Conservation (phyloP, 495 filamentous ascomycete genomes). For the Lichina pygmaea region DNA sequence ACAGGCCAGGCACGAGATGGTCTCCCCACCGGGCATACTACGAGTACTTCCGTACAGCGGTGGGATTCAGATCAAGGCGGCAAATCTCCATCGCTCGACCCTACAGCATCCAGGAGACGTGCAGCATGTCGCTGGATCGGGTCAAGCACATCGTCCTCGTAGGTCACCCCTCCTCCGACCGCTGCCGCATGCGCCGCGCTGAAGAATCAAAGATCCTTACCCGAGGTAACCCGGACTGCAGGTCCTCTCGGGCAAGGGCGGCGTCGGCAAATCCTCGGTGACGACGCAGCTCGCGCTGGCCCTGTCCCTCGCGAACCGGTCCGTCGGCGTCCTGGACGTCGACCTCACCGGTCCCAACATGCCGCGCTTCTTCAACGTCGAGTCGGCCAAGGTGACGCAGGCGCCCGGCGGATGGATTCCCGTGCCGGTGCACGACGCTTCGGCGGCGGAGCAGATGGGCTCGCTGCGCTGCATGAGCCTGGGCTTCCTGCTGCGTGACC, state of each 20-base stretch:
- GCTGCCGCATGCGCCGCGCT: background rate
- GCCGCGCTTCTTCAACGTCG: constrained; percentile 73
- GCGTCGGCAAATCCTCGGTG: constrained; percentile 89
- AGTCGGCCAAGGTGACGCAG: constrained; percentile 72
- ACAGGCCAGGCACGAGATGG: too few species aligned
- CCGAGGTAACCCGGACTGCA: constrained; percentile 6
- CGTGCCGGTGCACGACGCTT: constrained; percentile 42
- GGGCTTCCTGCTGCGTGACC: constrained; percentile 59
- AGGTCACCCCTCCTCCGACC: background rate
- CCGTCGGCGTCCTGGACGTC: constrained; percentile 84
- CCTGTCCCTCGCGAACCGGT: constrained; percentile 55
- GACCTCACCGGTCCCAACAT: constrained; percentile 93
- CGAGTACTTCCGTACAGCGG: too few species aligned
- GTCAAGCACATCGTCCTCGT: constrained; percentile 15
- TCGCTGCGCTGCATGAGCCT: constrained; percentile 75
- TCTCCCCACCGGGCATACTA: too few species aligned
- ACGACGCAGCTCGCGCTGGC: constrained; percentile 87
- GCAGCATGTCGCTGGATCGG: constrained; percentile 14
- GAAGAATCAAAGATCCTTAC: background rate
- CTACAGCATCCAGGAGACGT: too few species aligned
- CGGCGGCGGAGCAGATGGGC: constrained; percentile 18
- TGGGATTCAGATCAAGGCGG: too few species aligned
- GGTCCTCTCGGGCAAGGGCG: constrained; percentile 92
- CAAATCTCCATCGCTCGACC: too few species aligned
- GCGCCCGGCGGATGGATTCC: constrained; percentile 75